Evolutionary conservation across 2,329 filamentous ascomycete genomes (phyloP), one percentile per base, ranked within the genome.

Genomic region (Xylariaceae sp.): DNA sequence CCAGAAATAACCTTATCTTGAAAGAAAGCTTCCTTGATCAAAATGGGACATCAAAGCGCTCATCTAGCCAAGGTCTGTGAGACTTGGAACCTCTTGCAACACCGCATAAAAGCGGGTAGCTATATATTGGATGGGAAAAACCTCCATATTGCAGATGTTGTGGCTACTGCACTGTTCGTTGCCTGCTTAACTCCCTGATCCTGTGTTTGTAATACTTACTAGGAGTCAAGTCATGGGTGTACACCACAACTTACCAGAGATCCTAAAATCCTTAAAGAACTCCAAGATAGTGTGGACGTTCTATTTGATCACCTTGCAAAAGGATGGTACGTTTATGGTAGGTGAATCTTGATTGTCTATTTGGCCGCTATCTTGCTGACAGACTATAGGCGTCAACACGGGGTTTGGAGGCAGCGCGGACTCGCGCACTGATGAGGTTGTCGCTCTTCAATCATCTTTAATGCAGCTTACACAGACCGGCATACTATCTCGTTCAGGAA

Each of bases 371-470:
- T 12, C 10, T 6, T 9, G 47, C 60, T 62, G 18, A 62, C 40
- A 2, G 29, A 6, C 3, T 29, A 29, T n/a, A 68, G 84, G 84
- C 18, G 83, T 88, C 45, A 89, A 85, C 62, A 89, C 86, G 0
- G 85, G 85, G 6, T 88, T 88, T 60, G 86, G 86, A 7, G 86
- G 85, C 23, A 86, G 81, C 50, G 86, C 86, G 14, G 83, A 88
- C 66, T 77, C 79, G 0, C 77, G 84, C 7, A 87, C 83, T 0
- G 72, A 76, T 5, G 68, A 81, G 20, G 70, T 79, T 41, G 62
- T 74, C 12, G 75, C 73, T 20, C 77, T 88, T 7, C 86, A 89
- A 67, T 74, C 76, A 14, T 78, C 79, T 0, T 70, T 87, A 7
- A 73, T 86, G 18, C 84, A 87, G 65, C 80, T 83, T 59, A 76